Base-by-base conservation (phyloP, 352 stramenopile genomes). In the Globisporangium iwayamae region DNA sequence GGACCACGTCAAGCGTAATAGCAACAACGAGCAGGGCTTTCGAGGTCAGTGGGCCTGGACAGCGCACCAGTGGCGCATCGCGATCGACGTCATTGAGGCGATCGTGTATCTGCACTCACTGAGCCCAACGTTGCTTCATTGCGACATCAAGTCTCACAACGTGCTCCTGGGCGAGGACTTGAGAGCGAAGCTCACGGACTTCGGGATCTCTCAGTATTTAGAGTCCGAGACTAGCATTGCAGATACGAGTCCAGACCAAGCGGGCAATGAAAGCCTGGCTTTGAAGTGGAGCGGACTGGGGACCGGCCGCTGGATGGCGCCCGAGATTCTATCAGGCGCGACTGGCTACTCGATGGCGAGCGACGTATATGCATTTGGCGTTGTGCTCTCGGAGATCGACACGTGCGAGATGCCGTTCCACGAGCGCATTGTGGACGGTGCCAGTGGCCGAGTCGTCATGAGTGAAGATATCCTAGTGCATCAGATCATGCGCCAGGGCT, bases 321-420 rank as follows among this genome's bases (percentile, higher is more conserved):
- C 71, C 0, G 71, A 78, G 47, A 68, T 75, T 7, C 61, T 78
- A 18, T 13, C 67, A 11, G 56, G 68, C 13, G 57, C 39, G 7
- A 8, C 50, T 4, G 22, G 10, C 13, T 67, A 60, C 43, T 68
- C 60, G 8, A 48, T 65, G 16, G 38, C 38, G 8, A 56, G 58
- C 48, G 71, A 78, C 57, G 45, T 78, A 16, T 78, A 73, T 39
- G 67, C 68, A 28, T 65, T 78, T 10, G 71, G 71, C 2, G 61
- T 78, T 22, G 70, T 89, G 51, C 59, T 91, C 34, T 83, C 82
- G 10, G 76, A 90, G 63, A 57, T 91, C 61, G 78, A 91, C 62
- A 90, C 78, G 61, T 83, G 75, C 66, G 84, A 89, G 60, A 54
- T 68, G 22, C 80, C 82, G 52, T 91, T 75, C 65, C 65, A 89